A percentile compares a stretch with the other conserved stretches of the same genome.
Conservation (phyloP, 768 basidiomycete genomes). For the Chiua virens region DNA sequence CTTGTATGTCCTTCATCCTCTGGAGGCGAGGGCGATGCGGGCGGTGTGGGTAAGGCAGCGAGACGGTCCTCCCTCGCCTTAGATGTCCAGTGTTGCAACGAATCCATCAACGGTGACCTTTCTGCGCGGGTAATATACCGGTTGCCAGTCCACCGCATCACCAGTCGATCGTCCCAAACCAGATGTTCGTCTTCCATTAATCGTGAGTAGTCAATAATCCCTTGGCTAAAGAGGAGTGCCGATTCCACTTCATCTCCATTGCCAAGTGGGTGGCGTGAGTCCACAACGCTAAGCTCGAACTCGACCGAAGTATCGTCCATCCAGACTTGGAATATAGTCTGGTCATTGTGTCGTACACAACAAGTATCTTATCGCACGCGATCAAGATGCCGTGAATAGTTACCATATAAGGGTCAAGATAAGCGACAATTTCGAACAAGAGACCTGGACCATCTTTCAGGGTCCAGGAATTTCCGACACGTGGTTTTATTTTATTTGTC, state of each 20-base stretch:
- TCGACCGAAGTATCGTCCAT: constrained; percentile 57
- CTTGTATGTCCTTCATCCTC: constrained; percentile 36
- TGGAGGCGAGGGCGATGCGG: constrained; percentile 10
- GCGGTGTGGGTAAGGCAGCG: constrained; percentile 10
- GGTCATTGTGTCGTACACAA: constrained; percentile 59
- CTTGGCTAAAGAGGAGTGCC: constrained; percentile 53
- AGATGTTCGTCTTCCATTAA: constrained; percentile 68
- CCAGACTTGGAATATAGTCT: constrained; percentile 61
- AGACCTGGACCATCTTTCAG: no score
- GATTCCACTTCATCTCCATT: constrained; percentile 53
- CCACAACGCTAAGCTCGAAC: constrained; percentile 77
- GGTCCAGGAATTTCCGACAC: no score
- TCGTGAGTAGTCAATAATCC: constrained; percentile 59
- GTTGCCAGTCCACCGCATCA: constrained; percentile 69
- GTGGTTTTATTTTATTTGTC: constrained; percentile 11
- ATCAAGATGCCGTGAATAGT: no score
- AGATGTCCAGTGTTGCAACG: constrained; percentile 61
- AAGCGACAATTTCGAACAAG: no score
- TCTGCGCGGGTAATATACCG: constrained; percentile 81
- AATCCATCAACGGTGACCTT: constrained; percentile 71
- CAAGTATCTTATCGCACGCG: no score
- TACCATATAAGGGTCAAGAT: no score
- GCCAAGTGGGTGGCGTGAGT: constrained; percentile 30
- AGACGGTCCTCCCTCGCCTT: constrained; percentile 29
- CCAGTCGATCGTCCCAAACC: constrained; percentile 61